These are phyloP conservation scores for Rhodotorula babjevae DNA, from an alignment of 768 basidiomycete species.

Conservation along the genomic window DNA sequence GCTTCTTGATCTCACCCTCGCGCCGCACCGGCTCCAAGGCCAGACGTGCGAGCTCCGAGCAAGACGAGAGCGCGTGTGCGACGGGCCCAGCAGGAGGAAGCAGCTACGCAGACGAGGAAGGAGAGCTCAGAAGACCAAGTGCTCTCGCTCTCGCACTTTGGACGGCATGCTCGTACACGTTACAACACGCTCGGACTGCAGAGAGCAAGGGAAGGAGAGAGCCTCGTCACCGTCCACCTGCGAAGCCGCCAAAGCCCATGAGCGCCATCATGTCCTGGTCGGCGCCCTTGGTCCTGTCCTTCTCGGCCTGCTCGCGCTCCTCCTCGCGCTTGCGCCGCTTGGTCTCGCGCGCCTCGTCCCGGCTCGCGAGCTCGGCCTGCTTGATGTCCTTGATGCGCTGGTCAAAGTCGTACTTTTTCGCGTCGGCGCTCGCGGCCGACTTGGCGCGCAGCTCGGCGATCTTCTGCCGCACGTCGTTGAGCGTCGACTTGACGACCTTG, in stretches of 20 bases:
- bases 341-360: conserved; percentile 43
- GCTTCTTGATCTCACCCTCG: no score
- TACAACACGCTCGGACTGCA: not conserved
- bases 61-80: no score
- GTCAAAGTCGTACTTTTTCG: conserved; percentile 93
- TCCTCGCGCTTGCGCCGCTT: conserved; percentile 74
- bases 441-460: conserved; percentile 82
- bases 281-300: conserved; percentile 54
- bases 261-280: conserved; percentile 67
- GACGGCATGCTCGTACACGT: no score
- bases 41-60: no score
- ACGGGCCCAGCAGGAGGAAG: no score
- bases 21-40: no score
- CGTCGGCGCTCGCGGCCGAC: conserved; percentile 72
- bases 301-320: conserved; percentile 65
- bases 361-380: conserved; percentile 14
- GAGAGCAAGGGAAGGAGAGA: not conserved
- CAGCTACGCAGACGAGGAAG: no score
- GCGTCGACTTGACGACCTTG: conserved; percentile 77
- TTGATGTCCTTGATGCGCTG: conserved; percentile 72
- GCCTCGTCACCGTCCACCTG: conserved; percentile 44
- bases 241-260: conserved; percentile 93
- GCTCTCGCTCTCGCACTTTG: no score
- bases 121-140: no score
- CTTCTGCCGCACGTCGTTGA: conserved; percentile 84